A percentile compares a stretch with the other conserved stretches of the same genome.
Evolutionary conservation across 1,284 basidiomycete species (phyloP).

Genomic region (Stereum hirsutum): DNA sequence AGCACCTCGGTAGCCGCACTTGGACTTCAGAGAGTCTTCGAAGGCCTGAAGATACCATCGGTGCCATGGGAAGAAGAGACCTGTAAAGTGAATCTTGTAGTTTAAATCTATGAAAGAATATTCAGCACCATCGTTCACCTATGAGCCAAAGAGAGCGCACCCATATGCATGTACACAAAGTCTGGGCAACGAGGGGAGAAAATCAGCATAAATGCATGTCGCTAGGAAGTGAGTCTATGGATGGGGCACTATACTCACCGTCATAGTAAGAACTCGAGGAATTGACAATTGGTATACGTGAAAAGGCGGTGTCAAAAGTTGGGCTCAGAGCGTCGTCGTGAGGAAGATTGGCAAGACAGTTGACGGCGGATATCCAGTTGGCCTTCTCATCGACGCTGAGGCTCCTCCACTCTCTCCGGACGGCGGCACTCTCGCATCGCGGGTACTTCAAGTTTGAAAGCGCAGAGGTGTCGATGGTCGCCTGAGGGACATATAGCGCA

Average conservation of each 20-base stretch:
- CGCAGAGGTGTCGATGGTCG: no score
- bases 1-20: slow-evolving; percentile 24
- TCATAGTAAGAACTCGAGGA: slow-evolving; percentile 25
- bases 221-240: neutral
- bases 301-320: slow-evolving; percentile 16
- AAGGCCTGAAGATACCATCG: slow-evolving; percentile 24
- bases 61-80: slow-evolving; percentile 28
- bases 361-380: slow-evolving; percentile 4
- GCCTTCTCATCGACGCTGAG: neutral
- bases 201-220: slow-evolving; percentile 1
- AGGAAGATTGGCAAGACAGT: slow-evolving; percentile 21
- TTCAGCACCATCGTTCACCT: neutral
- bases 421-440: no score
- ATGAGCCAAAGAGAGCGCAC: neutral
- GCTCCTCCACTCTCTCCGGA: slow-evolving; percentile 4
- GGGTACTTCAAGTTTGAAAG: no score
- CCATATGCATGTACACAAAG: slow-evolving; percentile 29
- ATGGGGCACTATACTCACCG: slow-evolving; percentile 9
- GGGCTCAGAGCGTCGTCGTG: slow-evolving; percentile 18
- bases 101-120: neutral
- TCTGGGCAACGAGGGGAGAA: slow-evolving; percentile 14
- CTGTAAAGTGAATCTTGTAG: slow-evolving; percentile 23
- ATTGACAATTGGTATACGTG: slow-evolving; percentile 21
- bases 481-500: no score
- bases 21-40: slow-evolving; percentile 21